Percentiles rank a stretch among this genome's conserved stretches.
Evolutionary conservation across 139 green algal species (phyloP).

Genomic region (Coccomyxa sp.): DNA sequence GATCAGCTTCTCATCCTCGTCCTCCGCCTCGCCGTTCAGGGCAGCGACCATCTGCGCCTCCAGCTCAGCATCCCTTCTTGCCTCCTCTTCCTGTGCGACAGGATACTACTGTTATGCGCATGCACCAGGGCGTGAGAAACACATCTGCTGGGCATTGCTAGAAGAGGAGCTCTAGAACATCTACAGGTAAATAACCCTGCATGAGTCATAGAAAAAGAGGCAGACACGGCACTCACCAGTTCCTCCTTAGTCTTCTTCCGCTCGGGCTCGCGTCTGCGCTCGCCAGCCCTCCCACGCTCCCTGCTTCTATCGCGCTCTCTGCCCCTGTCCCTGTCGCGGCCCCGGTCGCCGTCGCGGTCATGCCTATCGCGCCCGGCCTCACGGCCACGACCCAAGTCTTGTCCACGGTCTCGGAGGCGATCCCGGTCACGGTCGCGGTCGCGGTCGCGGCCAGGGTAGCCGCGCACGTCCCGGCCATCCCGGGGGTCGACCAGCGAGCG

Average conservation of each 20-base stretch:
- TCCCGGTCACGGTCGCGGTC: neutral
- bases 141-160: neutral
- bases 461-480: neutral
- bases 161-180: too few species aligned
- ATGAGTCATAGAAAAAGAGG: too few species aligned
- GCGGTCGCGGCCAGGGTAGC: neutral
- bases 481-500: neutral
- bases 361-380: slow-evolving; percentile 1
- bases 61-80: slow-evolving; percentile 7
- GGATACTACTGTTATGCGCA: neutral
- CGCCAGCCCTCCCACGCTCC: neutral
- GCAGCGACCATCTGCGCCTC: slow-evolving; percentile 25
- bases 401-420: neutral
- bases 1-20: slow-evolving; percentile 56
- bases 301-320: slow-evolving; percentile 14
- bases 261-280: neutral
- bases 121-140: too few species aligned
- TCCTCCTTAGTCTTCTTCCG: neutral
- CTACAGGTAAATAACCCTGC: too few species aligned
- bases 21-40: slow-evolving; percentile 28
- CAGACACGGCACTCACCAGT: neutral
- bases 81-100: slow-evolving; percentile 9
- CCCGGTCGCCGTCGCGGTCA: neutral
- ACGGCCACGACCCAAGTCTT: neutral
- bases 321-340: slow-evolving; percentile 19